These are phyloP conservation scores for Suillus weaverae DNA, from an alignment of 768 basidiomycete genomes.

Conservation along the genomic window DNA sequence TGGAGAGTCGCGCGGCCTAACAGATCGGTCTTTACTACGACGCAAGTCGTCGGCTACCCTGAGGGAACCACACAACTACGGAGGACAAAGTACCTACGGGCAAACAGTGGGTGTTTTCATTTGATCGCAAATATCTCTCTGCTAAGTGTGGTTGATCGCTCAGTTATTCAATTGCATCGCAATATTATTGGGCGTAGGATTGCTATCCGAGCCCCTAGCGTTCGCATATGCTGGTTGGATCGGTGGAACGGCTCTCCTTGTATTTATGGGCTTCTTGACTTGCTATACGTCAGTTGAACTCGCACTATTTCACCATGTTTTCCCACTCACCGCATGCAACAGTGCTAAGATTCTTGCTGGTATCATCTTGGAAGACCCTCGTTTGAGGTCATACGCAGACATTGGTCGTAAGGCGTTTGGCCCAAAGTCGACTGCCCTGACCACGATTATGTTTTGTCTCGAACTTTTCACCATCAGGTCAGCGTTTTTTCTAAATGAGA, in stretches of 20 bases:
- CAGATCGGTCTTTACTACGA: conserved; percentile 6
- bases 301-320: background rate
- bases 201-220: conserved; percentile 87
- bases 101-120: conserved; percentile 55
- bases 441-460: conserved; percentile 77
- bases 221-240: conserved; percentile 93
- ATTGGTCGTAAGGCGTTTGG: conserved; percentile 91
- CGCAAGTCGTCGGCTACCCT: conserved; percentile 3
- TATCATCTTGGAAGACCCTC: conserved; percentile 69
- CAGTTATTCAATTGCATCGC: conserved; percentile 90
- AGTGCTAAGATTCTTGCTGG: conserved; percentile 87
- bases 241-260: conserved; percentile 68
- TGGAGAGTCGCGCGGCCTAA: background rate
- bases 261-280: conserved; percentile 76
- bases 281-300: conserved; percentile 78
- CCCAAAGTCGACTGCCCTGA: conserved; percentile 58
- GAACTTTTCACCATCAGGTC: conserved; percentile 85
- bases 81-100: conserved; percentile 69
- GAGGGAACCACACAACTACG: conserved; percentile 32
- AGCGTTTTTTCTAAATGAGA: conserved; percentile 16
- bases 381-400: conserved; percentile 81
- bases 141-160: conserved; percentile 8
- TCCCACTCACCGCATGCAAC: conserved; percentile 12
- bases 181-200: conserved; percentile 83
- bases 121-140: background rate